Evolutionary conservation across 495 filamentous ascomycete genomes (phyloP).

Genomic region (Hypomontagnella submonticulosa): DNA sequence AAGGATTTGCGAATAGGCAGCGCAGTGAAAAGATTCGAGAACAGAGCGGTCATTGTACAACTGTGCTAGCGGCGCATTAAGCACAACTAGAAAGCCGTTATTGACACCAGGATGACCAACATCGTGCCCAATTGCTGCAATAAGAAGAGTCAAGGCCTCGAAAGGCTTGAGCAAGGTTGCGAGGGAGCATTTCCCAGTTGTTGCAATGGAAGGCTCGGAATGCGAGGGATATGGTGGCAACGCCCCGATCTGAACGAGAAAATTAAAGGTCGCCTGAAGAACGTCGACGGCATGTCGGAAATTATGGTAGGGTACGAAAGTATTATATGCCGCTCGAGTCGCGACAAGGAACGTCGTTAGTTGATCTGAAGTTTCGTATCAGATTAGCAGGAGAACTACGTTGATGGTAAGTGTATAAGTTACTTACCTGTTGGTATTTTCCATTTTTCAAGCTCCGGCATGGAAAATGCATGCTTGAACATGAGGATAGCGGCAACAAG

Average conservation of each 20-base stretch:
- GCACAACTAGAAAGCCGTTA: conserved; percentile 91
- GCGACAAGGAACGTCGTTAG: conserved; percentile 83
- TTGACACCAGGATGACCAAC: conserved; percentile 98
- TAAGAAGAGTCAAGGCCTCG: conserved; percentile 87
- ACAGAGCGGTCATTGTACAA: conserved; percentile 98
- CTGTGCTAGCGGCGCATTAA: conserved; percentile 95
- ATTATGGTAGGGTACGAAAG: conserved; percentile 98
- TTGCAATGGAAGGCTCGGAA: conserved; percentile 18
- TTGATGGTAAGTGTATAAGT: conserved; percentile 10
- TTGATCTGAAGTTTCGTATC: conserved; percentile 60
- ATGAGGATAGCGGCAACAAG: conserved; percentile 82
- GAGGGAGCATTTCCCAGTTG: conserved; percentile 67
- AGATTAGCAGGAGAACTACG: conserved; percentile 39
- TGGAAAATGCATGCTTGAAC: conserved; percentile 85
- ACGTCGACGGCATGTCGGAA: conserved; percentile 98
- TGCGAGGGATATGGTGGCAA: conserved; percentile 71
- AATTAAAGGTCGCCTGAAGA: conserved; percentile 91
- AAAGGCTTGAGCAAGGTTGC: conserved; percentile 80
- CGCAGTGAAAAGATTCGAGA: conserved; percentile 96
- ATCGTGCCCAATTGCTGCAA: conserved; percentile 96
- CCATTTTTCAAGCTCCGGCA: conserved; percentile 85
- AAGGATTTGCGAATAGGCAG: conserved; percentile 95
- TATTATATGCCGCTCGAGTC: conserved; percentile 88
- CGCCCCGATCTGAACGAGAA: conserved; percentile 83
- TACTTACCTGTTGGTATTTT: conserved; percentile 75